phyloP scores from a whole-genome alignment of 345 rosid species.

The Syzygium aqueum region DNA sequence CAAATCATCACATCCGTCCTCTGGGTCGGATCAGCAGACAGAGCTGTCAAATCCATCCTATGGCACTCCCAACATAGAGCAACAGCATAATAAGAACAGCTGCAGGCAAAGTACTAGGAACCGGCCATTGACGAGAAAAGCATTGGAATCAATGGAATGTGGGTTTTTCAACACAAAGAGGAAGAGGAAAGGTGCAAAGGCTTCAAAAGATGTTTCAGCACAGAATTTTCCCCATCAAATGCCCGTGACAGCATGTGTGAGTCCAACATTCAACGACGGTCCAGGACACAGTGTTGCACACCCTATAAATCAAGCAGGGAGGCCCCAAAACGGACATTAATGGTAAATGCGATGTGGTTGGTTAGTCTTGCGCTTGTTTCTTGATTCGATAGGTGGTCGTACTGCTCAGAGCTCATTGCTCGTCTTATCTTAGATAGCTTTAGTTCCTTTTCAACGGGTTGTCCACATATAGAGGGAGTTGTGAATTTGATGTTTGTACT shows the following conservation, averaged over 20 bases:
- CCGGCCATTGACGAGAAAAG: constrained; percentile 39
- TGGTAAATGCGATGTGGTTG: background rate
- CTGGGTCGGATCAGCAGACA: background rate
- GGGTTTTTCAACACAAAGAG: constrained; percentile 22
- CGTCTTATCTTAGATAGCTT: background rate
- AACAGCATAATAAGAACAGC: constrained; percentile 5
- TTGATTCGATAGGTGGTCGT: background rate
- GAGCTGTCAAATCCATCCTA: background rate
- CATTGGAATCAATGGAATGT: constrained; percentile 44
- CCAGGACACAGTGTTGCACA: background rate
- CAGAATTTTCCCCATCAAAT: background rate
- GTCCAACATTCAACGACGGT: background rate
- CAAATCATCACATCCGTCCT: background rate
- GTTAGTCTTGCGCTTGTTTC: background rate
- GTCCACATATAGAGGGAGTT: background rate
- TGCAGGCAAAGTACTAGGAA: constrained; percentile 45
- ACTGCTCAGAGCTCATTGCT: background rate
- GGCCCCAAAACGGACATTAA: background rate
- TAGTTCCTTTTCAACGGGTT: background rate
- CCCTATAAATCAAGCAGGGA: background rate
- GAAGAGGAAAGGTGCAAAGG: constrained; percentile 17
- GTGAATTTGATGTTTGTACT: background rate
- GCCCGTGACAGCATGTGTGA: background rate
- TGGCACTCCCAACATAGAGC: constrained; percentile 3
- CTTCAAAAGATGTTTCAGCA: background rate